Base-by-base conservation (phyloP, 2,329 filamentous ascomycete genomes). In the Chaetomium globosum region DNA sequence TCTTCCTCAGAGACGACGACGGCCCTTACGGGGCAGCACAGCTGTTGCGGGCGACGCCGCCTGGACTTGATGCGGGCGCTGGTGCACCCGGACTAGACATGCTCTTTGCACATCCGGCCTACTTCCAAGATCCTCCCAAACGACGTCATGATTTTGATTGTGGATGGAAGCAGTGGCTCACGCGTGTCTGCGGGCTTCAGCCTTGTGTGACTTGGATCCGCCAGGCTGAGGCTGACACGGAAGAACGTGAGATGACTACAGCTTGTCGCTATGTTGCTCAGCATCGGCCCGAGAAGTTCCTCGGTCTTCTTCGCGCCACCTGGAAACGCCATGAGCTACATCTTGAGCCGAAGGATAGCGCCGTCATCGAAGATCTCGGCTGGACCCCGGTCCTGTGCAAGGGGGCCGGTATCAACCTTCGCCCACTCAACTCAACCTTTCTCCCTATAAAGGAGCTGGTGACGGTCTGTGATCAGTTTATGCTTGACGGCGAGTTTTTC, bases 81-180 rank as follows among this genome's bases (percentile, higher is more conserved):
- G 58, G 58, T 60, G 48, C 48, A 53, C 46, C 58, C 30, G 58
- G 58, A 39, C 48, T 60, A 39, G 58, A 60, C 39, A 43, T 43
- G n/a, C 46, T 60, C 46, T 60, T 60, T 60, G 48, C 48, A 60
- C 48, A 60, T 53, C 28, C 46, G 48, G 58, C 46, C 46, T 60
- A 60, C 58, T 60, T 60, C 48, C 58, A 60, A 60, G 58, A 60
- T 60, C 48, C 58, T 52, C 46, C 58, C 30, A n/a, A 53, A 52
- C 48, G 48, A 53, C 46, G 46, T 60, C 21, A 28, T 53, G 48
- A 39, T 39, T 13, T 43, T 53, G 48, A 39, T 39, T 19, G 28
- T 28, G 52, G n/a, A 36, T 60, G 58, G 58, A 48, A 60, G 58
- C 39, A 31, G 28, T 60, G 58, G 58, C 46, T 60, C 58, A 43